Evolutionary conservation across 2,329 filamentous ascomycete genomes (phyloP).

Genomic region (Xylaria sp.): DNA sequence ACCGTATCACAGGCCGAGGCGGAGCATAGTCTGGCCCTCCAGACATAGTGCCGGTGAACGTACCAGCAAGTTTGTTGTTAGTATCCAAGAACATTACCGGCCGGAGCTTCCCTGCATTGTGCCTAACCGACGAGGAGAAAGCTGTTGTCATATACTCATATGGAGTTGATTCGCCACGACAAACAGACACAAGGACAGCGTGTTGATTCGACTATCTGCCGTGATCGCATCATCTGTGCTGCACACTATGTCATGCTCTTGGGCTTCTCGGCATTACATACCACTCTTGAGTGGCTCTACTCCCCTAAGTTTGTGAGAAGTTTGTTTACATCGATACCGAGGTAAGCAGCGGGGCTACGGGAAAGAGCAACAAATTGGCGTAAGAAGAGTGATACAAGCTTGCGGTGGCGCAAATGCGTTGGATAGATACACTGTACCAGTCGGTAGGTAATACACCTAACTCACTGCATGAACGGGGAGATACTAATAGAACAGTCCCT

Average conservation of each 20-base stretch:
- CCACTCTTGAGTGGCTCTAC: background rate
- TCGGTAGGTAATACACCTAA: constrained; percentile 3
- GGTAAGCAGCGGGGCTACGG: constrained; percentile 2
- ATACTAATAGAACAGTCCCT: constrained; percentile 9
- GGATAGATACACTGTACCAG: background rate
- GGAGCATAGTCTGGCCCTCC: background rate
- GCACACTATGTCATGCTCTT: constrained; percentile 10
- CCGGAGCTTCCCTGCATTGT: background rate
- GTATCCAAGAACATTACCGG: background rate
- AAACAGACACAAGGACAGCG: background rate
- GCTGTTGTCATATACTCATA: background rate
- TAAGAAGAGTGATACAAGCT: constrained; percentile 15
- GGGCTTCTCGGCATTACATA: background rate
- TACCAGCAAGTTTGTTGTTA: constrained; percentile 5
- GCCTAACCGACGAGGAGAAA: background rate
- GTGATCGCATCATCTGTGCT: constrained; percentile 9
- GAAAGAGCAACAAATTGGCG: background rate
- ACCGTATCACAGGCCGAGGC: background rate
- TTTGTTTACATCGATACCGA: constrained; percentile 1
- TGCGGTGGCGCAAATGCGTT: constrained; percentile 5
- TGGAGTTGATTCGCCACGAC: background rate
- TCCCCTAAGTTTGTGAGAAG: background rate
- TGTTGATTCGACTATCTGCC: background rate
- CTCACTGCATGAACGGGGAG: background rate
- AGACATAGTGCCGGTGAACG: background rate